Evolutionary conservation across 208 protist genomes (phyloP).

Genomic region (Tritrichomonas foetus): DNA sequence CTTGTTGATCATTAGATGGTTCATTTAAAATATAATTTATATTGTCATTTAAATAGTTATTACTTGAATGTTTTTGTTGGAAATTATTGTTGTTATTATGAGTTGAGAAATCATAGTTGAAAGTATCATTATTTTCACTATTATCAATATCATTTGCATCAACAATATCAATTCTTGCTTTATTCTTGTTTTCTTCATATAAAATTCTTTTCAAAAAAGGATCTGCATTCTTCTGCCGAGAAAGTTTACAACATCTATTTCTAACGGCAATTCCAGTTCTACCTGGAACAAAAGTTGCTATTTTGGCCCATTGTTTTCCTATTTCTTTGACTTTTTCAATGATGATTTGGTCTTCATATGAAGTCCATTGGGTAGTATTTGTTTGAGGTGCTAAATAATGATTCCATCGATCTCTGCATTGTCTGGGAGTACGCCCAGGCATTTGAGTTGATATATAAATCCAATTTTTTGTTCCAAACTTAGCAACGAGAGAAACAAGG

Average conservation of each 20-base stretch:
- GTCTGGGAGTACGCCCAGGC: background rate
- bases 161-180: too few relatives aligned
- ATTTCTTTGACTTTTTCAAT: background rate
- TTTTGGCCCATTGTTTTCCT: background rate
- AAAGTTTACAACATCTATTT: background rate
- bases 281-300: background rate
- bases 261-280: background rate
- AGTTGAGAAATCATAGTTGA: too few relatives aligned
- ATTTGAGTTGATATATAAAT: background rate
- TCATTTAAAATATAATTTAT: too few relatives aligned
- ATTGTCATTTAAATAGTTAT: too few relatives aligned
- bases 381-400: background rate
- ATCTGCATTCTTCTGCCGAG: too few relatives aligned
- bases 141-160: too few relatives aligned
- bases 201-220: too few relatives aligned
- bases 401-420: background rate
- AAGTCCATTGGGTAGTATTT: background rate
- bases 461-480: background rate
- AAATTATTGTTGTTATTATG: too few relatives aligned
- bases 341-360: background rate
- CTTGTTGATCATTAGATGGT: too few relatives aligned
- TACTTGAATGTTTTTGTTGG: too few relatives aligned
- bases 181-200: too few relatives aligned
- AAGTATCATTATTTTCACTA: too few relatives aligned
- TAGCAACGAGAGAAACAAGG: background rate